Base-by-base conservation (phyloP, 2,329 filamentous ascomycete species). In the Colletotrichum endophyticum region DNA sequence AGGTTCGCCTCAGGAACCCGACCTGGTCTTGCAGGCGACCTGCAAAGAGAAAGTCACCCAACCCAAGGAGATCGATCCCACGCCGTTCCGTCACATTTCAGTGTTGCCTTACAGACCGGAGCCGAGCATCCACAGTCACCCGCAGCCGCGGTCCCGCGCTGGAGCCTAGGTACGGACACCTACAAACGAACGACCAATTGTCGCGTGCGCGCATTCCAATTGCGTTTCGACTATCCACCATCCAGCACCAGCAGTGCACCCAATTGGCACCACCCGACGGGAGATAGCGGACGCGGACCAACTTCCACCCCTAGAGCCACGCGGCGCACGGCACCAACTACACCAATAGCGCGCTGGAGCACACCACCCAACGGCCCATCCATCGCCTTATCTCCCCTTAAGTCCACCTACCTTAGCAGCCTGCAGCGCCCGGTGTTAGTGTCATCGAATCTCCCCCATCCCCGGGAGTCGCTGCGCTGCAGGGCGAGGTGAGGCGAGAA, bases 331-430 rank as follows among this genome's bases (percentile, higher is more conserved):
- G 63, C 30, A 57, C 73, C 44, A 53, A 9, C 44, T 32, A n/a
- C 63, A 66, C 70, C 63, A 32, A 36, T 39, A 71, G 59, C 28
- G 66, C 44, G 36, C 25, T 27, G 16, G 25, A 62, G 62, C 69
- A 72, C 36, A 72, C 63, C 30, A 66, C 59, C 59, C 59, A 28
- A 61, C 27, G 57, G 57, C 28, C 16, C 57, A 61, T 61, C 57
- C 28, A 28, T 34, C 49, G 39, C 64, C 70, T 73, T 73, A 76
- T 73, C 73, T 69, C 63, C 70, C 70, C 56, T 75, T 64, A 64
- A 73, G 32, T 76, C 73, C 70, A 44, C 36, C 36, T 39, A 39
- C 36, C 15, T 39, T 25, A 39, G 13, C 19, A 12, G 66, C 25
- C 61, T 64, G n/a, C 63, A 27, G 63, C 25, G 28, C 9, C 44